Percentiles rank a stretch among this genome's conserved stretches.
Conservation (phyloP, 345 rosid species). For the Lumnitzera littorea region DNA sequence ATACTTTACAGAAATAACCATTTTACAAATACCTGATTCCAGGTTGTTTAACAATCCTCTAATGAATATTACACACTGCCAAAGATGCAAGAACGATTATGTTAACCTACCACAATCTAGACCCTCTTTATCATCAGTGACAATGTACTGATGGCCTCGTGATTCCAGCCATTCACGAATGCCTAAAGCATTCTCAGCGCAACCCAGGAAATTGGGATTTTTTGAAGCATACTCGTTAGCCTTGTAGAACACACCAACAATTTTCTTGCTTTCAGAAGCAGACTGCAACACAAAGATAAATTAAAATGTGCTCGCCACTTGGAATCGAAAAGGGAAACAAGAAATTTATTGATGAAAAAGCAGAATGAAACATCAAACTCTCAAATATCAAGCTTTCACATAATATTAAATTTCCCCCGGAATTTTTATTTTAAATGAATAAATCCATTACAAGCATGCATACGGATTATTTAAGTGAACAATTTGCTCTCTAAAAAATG, state of each 20-base stretch:
- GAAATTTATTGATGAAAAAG: neutral
- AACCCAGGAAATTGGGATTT: constrained; percentile 80
- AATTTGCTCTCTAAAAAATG: neutral
- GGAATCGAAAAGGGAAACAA: neutral
- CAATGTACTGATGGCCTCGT: constrained; percentile 77
- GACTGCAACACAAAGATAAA: constrained; percentile 30
- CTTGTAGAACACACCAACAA: constrained; percentile 96
- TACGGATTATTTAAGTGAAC: neutral
- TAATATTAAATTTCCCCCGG: no score
- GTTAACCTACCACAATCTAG: constrained; percentile 47
- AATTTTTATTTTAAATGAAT: no score
- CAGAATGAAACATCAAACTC: no score
- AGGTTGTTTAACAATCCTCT: no score
- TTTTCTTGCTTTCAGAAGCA: constrained; percentile 73
- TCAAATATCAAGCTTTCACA: no score
- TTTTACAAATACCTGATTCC: no score
- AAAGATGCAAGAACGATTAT: no score
- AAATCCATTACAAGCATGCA: neutral
- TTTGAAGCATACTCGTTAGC: constrained; percentile 62
- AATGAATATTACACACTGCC: no score
- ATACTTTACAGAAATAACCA: no score
- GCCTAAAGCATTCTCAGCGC: constrained; percentile 72
- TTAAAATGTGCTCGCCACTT: neutral
- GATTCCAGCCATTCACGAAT: constrained; percentile 75
- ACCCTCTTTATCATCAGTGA: constrained; percentile 94